Evolutionary conservation across 2,329 filamentous ascomycete species (phyloP), one percentile per base, ranked within the genome.

Genomic region (Alternaria solani): DNA sequence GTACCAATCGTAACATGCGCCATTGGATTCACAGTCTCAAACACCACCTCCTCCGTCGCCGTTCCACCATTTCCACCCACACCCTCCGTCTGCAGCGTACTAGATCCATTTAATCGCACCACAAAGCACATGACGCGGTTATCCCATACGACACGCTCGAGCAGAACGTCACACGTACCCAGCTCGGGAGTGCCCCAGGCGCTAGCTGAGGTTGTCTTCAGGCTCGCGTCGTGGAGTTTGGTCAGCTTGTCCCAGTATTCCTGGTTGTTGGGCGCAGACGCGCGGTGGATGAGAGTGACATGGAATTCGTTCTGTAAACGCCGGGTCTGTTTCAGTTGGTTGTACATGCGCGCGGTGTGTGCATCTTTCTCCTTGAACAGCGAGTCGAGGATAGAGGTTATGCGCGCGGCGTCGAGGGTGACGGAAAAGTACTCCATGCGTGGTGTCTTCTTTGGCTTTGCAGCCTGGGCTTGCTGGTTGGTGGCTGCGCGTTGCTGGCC

Each of bases 1-100:
- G 95, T 99, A 20, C 95, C 95, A 7, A 98, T 84, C 0, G 95
- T 99, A 61, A 99, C 87, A 76, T 99, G 95, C 11, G 94, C 88
- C 32, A 96, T 84, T 14, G 84, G 80, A 74, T 99, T 99, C 43
- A 87, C 86, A 62, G 89, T 94, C 56, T 88, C 83, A 55, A 81
- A 84, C 5, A 68, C 59, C 43, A 81, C 53, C 54, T 85, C 80
- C 57, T 88, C 87, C 6, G 87, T 80, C 7, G 68, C 67, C 1
- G 57, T 66, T 1, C 70, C 11, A 2, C 28, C 28, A 0, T 9
- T 72, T 0, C 34, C 67, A 4, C 66, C 66, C 20, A 23, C 20
- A 36, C 47, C 63, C 30, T 68, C 61, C 4, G 65, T 39, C 34
- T 71, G 66, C 2, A 74, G n/a, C 0, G 62, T 68, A 16, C 68